These are phyloP conservation scores for Phylloporus rhodoxanthus DNA, from an alignment of 768 basidiomycete genomes.

Conservation along the genomic window DNA sequence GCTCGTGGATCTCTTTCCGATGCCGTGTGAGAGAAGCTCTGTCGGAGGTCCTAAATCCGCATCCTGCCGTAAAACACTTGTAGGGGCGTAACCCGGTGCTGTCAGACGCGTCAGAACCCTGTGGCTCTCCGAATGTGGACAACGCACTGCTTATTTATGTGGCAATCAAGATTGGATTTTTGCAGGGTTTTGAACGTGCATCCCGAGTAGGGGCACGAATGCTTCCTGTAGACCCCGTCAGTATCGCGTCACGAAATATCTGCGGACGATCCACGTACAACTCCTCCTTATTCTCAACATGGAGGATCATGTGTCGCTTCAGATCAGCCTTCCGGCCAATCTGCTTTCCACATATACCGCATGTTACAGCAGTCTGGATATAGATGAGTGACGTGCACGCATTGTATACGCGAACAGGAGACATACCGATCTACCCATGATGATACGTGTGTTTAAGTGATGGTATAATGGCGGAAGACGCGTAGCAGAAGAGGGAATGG, in stretches of 20 bases:
- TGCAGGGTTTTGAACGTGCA: slow-evolving; percentile 25
- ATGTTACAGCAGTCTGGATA: slow-evolving; percentile 7
- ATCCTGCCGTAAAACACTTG: slow-evolving; percentile 9
- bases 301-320: slow-evolving; percentile 23
- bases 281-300: slow-evolving; percentile 18
- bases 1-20: slow-evolving; percentile 13
- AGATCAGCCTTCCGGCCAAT: slow-evolving; percentile 25
- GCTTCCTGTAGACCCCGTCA: slow-evolving; percentile 19
- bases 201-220: slow-evolving; percentile 15
- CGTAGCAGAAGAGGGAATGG: not conserved
- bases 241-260: not conserved
- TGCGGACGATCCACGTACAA: slow-evolving; percentile 14
- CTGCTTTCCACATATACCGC: slow-evolving; percentile 8
- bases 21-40: slow-evolving; percentile 22
- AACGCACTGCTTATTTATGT: slow-evolving; percentile 30
- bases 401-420: not conserved
- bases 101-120: not conserved
- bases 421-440: not conserved
- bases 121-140: not conserved
- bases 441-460: not conserved
- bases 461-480: not conserved
- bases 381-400: not conserved
- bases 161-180: slow-evolving; percentile 22
- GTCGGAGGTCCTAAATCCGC: slow-evolving; percentile 12
- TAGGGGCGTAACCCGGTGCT: slow-evolving; percentile 10